Evolutionary conservation across 805 yeast genomes (phyloP), one percentile per base, ranked within the genome.

Genomic region (Candida michaelii): DNA sequence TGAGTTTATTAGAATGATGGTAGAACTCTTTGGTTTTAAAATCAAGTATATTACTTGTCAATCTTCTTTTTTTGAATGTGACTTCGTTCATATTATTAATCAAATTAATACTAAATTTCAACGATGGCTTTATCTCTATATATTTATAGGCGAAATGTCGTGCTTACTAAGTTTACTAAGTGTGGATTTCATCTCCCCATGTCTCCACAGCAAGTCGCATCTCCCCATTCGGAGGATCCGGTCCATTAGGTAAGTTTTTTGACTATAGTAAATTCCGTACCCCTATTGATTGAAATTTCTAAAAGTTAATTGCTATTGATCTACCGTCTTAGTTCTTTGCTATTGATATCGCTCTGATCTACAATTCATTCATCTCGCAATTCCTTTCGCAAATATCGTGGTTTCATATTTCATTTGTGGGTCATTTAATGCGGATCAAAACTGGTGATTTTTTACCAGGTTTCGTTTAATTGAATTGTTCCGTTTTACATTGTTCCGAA

Each of bases 31-130:
- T 19, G 12, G 30, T 3, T 10, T 23, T 34, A 15, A 34, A 21
- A 10, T 34, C 19, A 6, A 34, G 3, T 9, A 21, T 34, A 12
- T 34, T 24, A 14, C 17, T 7, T 13, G 17, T 13, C 10, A 21
- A 21, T 14, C 29, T 34, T 12, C 37, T 24, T 15, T 34, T 34
- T 23, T 34, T 34, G 16, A 19, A 34, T 9, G 37, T 34, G 3
- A 34, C 29, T 23, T 34, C 37, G 12, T 34, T 34, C 37, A 34
- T 34, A 5, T 21, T n/a, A n/a, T n/a, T n/a, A n/a, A n/a, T n/a
- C n/a, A n/a, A n/a, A n/a, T 6, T 21, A 21, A 8, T 21, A 8
- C 23, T 6, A 21, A 21, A 21, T 21, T 8, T 27, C 9, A 13
- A 27, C 7, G 15, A 30, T 30, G 29, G 7, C 33, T 30, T 14